Evolutionary conservation across 176 grass and related monocot genomes (phyloP).

Genomic region (Melocanna baccifera): DNA sequence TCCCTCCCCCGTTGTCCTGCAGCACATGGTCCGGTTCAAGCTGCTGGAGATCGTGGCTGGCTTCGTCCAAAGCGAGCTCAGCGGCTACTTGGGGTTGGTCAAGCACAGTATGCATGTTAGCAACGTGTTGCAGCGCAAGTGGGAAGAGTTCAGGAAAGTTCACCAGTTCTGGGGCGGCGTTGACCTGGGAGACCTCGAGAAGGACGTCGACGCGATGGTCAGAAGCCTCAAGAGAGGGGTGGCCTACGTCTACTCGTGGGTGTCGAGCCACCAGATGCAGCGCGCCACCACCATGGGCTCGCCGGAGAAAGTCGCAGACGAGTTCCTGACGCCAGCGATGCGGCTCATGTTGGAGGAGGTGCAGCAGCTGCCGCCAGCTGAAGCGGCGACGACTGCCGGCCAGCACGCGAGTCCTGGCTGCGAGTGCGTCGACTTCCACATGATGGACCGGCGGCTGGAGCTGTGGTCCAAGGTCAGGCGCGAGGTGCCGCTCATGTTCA

Average conservation of each 20-base stretch:
- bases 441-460: not conserved
- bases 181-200: not conserved
- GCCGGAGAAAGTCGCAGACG: not conserved
- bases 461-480: not conserved
- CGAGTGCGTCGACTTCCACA: not conserved
- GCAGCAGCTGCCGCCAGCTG: no score
- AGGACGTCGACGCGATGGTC: not conserved
- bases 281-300: not conserved
- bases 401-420: not conserved
- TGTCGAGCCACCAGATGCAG: conserved; percentile 2
- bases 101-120: no score
- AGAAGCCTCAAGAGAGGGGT: not conserved
- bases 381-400: no score
- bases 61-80: not conserved
- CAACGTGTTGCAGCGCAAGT: not conserved
- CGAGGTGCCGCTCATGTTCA: not conserved
- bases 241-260: not conserved
- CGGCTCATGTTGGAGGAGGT: not conserved
- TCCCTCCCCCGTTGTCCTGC: not conserved
- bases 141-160: not conserved
- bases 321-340: not conserved
- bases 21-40: not conserved
- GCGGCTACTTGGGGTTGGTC: not conserved
- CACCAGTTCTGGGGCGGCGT: not conserved
- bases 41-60: not conserved